Base-by-base conservation (phyloP, 2,329 filamentous ascomycete species). In the Aspergillus pseudoviridinutans region DNA sequence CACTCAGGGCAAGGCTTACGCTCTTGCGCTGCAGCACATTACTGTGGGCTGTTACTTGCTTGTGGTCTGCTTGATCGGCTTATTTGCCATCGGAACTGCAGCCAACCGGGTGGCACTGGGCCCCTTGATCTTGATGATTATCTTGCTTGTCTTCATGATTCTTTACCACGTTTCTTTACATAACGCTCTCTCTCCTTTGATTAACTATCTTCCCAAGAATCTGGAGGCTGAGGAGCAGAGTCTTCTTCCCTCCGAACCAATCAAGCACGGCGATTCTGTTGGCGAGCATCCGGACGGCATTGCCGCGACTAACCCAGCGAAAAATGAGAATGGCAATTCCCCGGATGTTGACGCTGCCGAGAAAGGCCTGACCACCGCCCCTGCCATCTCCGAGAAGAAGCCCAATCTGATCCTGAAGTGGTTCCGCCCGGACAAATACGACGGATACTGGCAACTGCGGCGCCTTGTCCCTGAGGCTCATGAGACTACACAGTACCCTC, bases 1-100 rank as follows among this genome's bases (percentile, higher is more conserved):
- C 70, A 96, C 90, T 41, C 91, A 95, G 69, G 92, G 93, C 17
- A 83, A 93, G 14, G 87, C 91, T 65, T 97, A 96, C 70, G 88
- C 91, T 1, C 88, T 88, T n/a, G 92, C 90, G 1, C 79, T 97
- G 53, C 88, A 95, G 71, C 92, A 97, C 58, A 84, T 95, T 50
- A 86, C 93, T 28, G 87, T 88, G 1, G 92, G 93, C 24, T 79
- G 95, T 51, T 97, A 97, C 71, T 81, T 97, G 38, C 85, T 88
- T 1, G 87, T 94, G 62, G 76, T 93, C 29, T 94, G 91, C 73
- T 80, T 97, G 69, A 88, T 96, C 63, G 92, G 92, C 51, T 81
- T 97, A 2, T 92, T 97, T 66, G 88, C 83, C 53, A 85, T 93
- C 52, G 86, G 84, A 6, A 77, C 80, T 1, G 84, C 86, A 7